These are phyloP conservation scores for Medicago lupulina DNA, from an alignment of 306 rosid species.

Conservation along the genomic window DNA sequence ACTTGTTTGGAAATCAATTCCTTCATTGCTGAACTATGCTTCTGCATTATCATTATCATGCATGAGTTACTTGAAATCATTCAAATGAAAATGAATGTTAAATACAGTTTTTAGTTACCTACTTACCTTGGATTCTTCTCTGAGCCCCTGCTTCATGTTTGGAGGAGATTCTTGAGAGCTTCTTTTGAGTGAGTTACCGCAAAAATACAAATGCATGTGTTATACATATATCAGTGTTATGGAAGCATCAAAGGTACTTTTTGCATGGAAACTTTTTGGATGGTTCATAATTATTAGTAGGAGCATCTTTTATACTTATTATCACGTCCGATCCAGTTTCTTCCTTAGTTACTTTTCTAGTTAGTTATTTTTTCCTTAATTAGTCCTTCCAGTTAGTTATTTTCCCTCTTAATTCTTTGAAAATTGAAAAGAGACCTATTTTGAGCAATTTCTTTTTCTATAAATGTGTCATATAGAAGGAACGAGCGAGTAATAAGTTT, in stretches of 20 bases:
- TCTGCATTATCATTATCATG: background rate
- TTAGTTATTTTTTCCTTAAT: too few species aligned
- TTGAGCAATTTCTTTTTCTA: too few species aligned
- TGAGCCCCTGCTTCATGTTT: background rate
- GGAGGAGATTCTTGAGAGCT: background rate
- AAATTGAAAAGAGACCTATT: too few species aligned
- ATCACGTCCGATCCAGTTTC: too few species aligned
- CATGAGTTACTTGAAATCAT: background rate
- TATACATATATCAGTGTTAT: background rate
- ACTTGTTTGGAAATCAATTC: slow-evolving; percentile 72
- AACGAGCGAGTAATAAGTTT: too few species aligned
- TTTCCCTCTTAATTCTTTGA: too few species aligned
- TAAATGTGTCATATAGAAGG: too few species aligned
- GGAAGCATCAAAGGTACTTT: background rate
- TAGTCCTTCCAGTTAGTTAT: too few species aligned
- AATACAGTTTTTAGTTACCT: too few species aligned
- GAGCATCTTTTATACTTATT: background rate
- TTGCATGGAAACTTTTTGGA: background rate
- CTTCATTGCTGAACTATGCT: slow-evolving; percentile 13
- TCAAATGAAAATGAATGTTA: background rate
- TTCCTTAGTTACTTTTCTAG: background rate
- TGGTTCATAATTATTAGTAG: background rate
- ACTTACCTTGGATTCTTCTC: background rate
- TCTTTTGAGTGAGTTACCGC: background rate
- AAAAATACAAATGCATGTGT: background rate